Percentiles rank a stretch among this genome's conserved stretches.
These are phyloP conservation scores for Xylaria telfairii DNA, from an alignment of 495 filamentous ascomycete genomes.

Conservation along the genomic window DNA sequence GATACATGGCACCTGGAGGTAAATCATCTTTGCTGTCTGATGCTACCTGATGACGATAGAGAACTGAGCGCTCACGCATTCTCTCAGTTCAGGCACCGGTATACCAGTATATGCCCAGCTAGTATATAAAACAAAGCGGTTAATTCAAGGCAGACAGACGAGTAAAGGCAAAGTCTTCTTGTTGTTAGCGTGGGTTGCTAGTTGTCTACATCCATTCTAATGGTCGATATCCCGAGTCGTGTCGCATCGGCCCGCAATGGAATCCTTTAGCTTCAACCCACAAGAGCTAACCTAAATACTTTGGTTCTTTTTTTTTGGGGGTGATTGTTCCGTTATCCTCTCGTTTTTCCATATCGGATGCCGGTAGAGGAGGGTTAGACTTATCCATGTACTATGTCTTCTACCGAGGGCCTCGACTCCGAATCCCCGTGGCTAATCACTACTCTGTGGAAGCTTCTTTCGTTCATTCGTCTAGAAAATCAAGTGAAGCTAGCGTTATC, in stretches of 20 bases:
- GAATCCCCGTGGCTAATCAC: background rate
- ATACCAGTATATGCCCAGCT: background rate
- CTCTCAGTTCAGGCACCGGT: background rate
- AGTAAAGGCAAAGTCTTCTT: background rate
- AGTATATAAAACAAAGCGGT: background rate
- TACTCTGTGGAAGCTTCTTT: background rate
- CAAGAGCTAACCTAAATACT: background rate
- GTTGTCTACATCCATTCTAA: background rate
- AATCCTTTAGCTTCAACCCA: background rate
- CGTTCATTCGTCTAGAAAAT: background rate
- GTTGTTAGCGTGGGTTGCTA: background rate
- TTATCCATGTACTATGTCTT: background rate
- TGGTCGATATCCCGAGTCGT: background rate
- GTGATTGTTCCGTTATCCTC: background rate
- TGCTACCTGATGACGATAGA: background rate
- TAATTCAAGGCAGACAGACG: conserved; percentile 2
- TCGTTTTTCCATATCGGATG: background rate
- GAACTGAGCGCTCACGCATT: background rate
- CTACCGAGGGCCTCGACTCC: background rate
- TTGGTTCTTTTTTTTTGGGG: background rate
- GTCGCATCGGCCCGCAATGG: conserved; percentile 14
- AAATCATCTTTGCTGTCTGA: background rate
- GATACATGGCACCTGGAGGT: background rate
- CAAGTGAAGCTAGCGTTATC: background rate
- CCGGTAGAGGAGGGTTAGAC: background rate